phyloP scores from a whole-genome alignment of 148 eudicot genomes.

The Cornus kousa region DNA sequence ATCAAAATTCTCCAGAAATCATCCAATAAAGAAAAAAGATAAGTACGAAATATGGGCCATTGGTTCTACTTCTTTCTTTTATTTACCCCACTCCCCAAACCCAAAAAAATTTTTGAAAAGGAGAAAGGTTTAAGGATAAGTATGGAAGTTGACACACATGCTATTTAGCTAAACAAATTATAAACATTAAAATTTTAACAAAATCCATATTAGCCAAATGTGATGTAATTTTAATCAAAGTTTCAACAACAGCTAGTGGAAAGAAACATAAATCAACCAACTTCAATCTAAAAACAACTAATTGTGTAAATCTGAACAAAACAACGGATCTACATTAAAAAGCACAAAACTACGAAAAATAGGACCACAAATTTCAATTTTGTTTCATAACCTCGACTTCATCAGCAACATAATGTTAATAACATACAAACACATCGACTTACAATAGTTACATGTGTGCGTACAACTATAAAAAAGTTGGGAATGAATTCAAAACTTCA shows the following conservation, averaged over 20 bases:
- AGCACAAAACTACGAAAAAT: neutral
- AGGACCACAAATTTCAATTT: neutral
- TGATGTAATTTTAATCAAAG: neutral
- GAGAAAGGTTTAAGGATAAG: neutral
- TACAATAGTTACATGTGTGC: neutral
- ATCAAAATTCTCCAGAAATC: too few species aligned
- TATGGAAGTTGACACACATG: neutral
- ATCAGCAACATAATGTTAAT: neutral
- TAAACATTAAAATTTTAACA: neutral
- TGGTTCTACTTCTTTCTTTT: neutral
- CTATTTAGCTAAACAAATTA: neutral
- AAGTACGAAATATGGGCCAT: too few species aligned
- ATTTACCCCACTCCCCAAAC: too few species aligned
- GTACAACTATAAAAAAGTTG: neutral
- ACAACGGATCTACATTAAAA: neutral
- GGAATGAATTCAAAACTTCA: neutral
- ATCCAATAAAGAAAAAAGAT: too few species aligned
- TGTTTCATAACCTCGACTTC: neutral
- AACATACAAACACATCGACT: neutral
- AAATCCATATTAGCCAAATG: neutral
- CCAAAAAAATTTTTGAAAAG: neutral
- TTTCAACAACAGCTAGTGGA: neutral
- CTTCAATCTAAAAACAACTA: neutral
- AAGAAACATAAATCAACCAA: neutral
- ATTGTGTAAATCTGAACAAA: neutral